Evolutionary conservation across 106 monocot genomes (phyloP).

Genomic region (Acanthochlamys bracteata): DNA sequence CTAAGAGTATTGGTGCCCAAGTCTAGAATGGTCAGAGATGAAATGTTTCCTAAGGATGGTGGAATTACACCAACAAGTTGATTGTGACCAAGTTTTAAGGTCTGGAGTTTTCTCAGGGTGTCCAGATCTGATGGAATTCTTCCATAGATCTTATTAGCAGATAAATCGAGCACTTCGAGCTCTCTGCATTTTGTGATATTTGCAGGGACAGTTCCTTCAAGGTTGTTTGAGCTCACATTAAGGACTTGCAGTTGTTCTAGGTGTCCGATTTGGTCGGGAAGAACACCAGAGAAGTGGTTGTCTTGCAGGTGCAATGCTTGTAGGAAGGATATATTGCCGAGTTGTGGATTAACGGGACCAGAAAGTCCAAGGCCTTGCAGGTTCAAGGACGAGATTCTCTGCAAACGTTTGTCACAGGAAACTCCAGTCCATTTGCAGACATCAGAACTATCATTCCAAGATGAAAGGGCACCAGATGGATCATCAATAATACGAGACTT

Average conservation of each 20-base stretch:
- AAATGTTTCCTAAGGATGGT: constrained; percentile 22
- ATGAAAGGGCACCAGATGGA: constrained; percentile 18
- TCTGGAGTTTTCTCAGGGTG: constrained; percentile 16
- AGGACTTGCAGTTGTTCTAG: constrained; percentile 12
- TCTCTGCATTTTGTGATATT: constrained; percentile 13
- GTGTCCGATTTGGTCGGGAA: constrained; percentile 19
- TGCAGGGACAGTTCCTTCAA: constrained; percentile 22
- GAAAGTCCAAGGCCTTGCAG: constrained; percentile 16
- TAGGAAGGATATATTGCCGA: constrained; percentile 29
- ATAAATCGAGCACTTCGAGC: constrained; percentile 21
- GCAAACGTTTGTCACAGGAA: constrained; percentile 3
- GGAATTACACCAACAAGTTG: constrained; percentile 18
- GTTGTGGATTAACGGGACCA: constrained; percentile 19
- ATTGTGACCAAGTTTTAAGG: constrained; percentile 17
- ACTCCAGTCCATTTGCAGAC: constrained; percentile 27
- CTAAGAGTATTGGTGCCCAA: constrained; percentile 23
- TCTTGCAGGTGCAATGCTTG: constrained; percentile 16
- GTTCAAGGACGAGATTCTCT: constrained; percentile 16
- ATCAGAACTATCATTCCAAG: constrained; percentile 25
- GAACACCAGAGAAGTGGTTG: constrained; percentile 17
- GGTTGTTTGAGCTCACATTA: constrained; percentile 27
- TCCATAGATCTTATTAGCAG: constrained; percentile 12
- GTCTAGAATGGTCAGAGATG: constrained; percentile 23
- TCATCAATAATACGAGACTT: constrained; percentile 24
- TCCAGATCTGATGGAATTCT: constrained; percentile 13